Conservation (phyloP, 108 stramenopile species). For the Cyclostephanos tholiformis region DNA sequence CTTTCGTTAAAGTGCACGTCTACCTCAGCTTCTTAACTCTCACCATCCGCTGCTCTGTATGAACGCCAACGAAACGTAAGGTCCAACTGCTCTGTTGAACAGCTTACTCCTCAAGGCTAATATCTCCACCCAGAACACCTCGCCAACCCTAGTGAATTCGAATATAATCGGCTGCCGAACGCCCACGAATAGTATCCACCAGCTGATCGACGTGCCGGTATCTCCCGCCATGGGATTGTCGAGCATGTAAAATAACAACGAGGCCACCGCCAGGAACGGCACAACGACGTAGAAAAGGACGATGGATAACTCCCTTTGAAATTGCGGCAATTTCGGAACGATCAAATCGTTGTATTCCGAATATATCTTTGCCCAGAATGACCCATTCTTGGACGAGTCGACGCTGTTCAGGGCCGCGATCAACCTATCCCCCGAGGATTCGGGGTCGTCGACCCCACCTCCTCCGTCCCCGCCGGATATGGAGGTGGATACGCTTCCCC, state of each 20-base stretch:
- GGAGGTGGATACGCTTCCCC: no score
- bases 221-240: conserved; percentile 51
- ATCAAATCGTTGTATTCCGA: conserved; percentile 45
- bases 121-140: conserved; percentile 53
- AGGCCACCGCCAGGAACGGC: conserved; percentile 31
- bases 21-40: neutral
- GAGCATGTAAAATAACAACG: conserved; percentile 41
- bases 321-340: conserved; percentile 29
- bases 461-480: neutral
- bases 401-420: conserved; percentile 79
- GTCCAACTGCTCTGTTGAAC: conserved; percentile 36
- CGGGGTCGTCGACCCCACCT: neutral
- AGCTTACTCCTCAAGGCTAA: conserved; percentile 43
- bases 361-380: conserved; percentile 53
- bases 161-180: conserved; percentile 41
- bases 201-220: conserved; percentile 39
- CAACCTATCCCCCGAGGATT: conserved; percentile 34
- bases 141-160: conserved; percentile 29
- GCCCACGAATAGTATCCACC: conserved; percentile 46
- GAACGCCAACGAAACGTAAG: conserved; percentile 40
- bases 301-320: conserved; percentile 15
- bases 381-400: conserved; percentile 66
- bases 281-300: conserved; percentile 32
- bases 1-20: neutral
- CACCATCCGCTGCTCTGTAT: conserved; percentile 51